Percentiles rank a stretch among this genome's conserved stretches.
phyloP scores from a whole-genome alignment of 768 basidiomycete genomes.

The Tephrocybe sp. region DNA sequence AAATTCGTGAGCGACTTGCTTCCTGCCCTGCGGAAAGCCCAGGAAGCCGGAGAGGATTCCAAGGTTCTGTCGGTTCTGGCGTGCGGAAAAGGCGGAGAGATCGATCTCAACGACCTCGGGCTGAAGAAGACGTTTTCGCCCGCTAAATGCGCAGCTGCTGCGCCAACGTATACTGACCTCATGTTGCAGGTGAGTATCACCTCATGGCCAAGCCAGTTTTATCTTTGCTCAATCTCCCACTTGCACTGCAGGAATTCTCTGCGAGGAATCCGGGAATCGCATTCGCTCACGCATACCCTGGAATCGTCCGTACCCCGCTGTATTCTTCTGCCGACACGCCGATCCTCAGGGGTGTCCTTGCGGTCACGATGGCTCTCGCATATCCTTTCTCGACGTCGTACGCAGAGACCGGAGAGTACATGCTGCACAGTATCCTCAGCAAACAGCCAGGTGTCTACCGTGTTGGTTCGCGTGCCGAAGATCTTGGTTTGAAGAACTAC shows the following conservation, averaged over 20 bases:
- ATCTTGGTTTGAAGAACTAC: constrained; percentile 29
- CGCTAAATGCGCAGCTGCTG: constrained; percentile 23
- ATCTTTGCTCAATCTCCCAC: background rate
- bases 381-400: constrained; percentile 3
- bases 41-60: constrained; percentile 47
- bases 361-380: constrained; percentile 20
- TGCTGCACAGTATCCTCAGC: constrained; percentile 31
- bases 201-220: background rate
- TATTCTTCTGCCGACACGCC: constrained; percentile 23
- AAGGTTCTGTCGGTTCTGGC: constrained; percentile 46
- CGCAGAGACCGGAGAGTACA: constrained; percentile 22
- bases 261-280: constrained; percentile 31
- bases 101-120: constrained; percentile 45
- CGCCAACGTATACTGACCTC: constrained; percentile 39
- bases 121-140: constrained; percentile 38
- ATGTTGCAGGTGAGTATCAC: constrained; percentile 35
- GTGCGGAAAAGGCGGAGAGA: constrained; percentile 30
- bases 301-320: constrained; percentile 34
- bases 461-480: constrained; percentile 29
- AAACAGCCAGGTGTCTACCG: constrained; percentile 26
- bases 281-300: constrained; percentile 39
- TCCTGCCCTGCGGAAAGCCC: constrained; percentile 41
- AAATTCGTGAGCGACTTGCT: constrained; percentile 45
- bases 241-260: constrained; percentile 32
- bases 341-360: constrained; percentile 19